phyloP scores from a whole-genome alignment of 345 rosid species.

The Eucalyptus rudis region DNA sequence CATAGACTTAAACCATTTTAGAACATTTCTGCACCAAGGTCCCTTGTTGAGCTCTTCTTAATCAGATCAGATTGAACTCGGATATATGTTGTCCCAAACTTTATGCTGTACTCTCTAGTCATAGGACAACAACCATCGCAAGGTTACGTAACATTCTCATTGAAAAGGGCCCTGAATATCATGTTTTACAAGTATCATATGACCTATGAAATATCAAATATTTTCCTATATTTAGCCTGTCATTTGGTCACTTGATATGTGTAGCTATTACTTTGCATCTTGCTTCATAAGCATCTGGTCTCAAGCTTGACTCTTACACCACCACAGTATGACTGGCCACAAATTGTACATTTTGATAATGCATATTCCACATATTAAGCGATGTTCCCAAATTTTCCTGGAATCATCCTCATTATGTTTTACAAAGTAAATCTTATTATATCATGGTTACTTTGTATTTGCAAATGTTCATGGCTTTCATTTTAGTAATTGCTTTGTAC shows the following conservation, averaged over 20 bases:
- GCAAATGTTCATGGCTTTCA: too few species aligned
- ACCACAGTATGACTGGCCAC: too few species aligned
- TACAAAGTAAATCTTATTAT: too few species aligned
- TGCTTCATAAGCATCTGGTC: neutral
- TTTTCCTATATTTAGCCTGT: neutral
- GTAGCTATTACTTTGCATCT: too few species aligned
- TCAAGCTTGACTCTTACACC: too few species aligned
- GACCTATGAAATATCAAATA: neutral
- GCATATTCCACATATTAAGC: neutral
- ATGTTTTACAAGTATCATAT: conserved; percentile 12
- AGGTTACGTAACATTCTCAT: conserved; percentile 20
- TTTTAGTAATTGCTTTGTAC: neutral
- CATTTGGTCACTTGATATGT: neutral
- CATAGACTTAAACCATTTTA: conserved; percentile 11
- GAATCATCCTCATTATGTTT: too few species aligned
- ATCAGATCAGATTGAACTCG: too few species aligned
- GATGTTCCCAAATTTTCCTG: too few species aligned
- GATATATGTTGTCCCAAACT: too few species aligned
- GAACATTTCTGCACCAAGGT: neutral
- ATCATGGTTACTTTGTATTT: too few species aligned
- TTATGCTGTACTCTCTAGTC: neutral
- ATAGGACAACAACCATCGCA: conserved; percentile 2
- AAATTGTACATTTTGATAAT: neutral
- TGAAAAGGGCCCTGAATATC: conserved; percentile 33
- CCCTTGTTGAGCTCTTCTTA: neutral